These are phyloP conservation scores for Petrea volubilis DNA, from an alignment of 257 asterid species.

Conservation along the genomic window DNA sequence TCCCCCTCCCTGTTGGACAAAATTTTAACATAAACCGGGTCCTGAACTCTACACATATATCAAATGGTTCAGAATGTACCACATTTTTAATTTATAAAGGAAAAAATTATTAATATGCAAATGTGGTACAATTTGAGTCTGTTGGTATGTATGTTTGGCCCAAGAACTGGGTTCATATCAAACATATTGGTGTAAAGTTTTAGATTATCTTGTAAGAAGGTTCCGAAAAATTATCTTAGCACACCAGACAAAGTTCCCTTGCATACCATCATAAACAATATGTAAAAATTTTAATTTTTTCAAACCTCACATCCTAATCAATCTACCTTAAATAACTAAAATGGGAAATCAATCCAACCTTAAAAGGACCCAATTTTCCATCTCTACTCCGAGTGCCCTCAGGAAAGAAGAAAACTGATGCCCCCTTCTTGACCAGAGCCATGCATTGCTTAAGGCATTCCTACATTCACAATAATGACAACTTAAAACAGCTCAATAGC, in stretches of 20 bases:
- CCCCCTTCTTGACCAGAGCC: slow-evolving; percentile 80
- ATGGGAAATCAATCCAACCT: slow-evolving; percentile 47
- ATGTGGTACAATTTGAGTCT: too few relatives aligned
- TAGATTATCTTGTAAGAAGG: neutral
- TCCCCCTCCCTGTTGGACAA: too few relatives aligned
- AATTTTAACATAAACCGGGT: too few relatives aligned
- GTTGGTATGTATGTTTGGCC: too few relatives aligned
- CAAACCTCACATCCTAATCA: neutral
- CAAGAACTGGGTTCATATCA: neutral
- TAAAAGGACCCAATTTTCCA: slow-evolving; percentile 81
- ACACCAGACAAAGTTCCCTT: neutral
- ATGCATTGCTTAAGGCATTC: slow-evolving; percentile 91
- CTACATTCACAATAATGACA: slow-evolving; percentile 37
- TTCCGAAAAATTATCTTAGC: neutral
- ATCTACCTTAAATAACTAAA: neutral
- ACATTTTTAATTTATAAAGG: too few relatives aligned
- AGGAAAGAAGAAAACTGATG: slow-evolving; percentile 92
- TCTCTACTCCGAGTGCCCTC: slow-evolving; percentile 96
- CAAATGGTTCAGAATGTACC: too few relatives aligned
- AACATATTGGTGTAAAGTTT: neutral
- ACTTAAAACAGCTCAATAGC: slow-evolving; percentile 7
- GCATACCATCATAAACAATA: neutral
- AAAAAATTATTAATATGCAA: too few relatives aligned
- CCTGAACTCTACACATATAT: too few relatives aligned
- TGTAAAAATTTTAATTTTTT: neutral